Base-by-base conservation (phyloP, 2,329 filamentous ascomycete genomes). In the Fusarium goolgardi region DNA sequence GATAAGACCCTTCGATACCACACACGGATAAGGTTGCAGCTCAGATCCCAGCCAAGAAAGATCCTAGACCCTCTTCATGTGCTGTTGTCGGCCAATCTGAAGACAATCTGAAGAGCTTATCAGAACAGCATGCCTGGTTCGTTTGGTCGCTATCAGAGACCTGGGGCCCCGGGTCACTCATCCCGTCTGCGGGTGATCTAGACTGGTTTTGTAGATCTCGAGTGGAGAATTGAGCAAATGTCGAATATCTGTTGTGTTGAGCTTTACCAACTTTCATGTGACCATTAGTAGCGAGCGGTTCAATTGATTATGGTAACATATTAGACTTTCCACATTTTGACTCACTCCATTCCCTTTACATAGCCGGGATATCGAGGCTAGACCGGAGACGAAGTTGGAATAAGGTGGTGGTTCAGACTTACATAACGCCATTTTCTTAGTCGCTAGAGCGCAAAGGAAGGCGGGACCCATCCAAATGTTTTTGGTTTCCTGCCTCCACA, bases 341-440 rank as follows among this genome's bases (percentile, higher is more conserved):
- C 27, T 23, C 20, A 25, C 39, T 63, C 53, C 46, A 56, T 44
- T 52, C 34, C 44, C 37, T n/a, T n/a, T 21, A 27, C 51, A 60
- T 59, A 47, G 43, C 37, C 32, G 29, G 34, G 51, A 52, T 55
- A 45, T 27, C 13, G 27, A 47, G 32, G 35, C 66, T 57, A 69
- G 37, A 35, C 65, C 65, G 21, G 46, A 40, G 54, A 32, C 43
- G 52, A 54, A 44, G 63, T 54, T 64, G 51, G 16, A 63, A 51
- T 70, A 55, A 57, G 52, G 66, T 65, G 65, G 66, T 55, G 50
- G 61, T 32, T 39, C 29, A 53, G 54, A 66, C 56, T 70, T 70
- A 70, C 67, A 65, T 70, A 70, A 70, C 59, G 43, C 50, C 53
- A 63, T 69, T 39, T 51, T 62, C 41, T 70, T 50, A 70, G 67